phyloP scores from a whole-genome alignment of 768 basidiomycete genomes.

The Tulasnella sp. region DNA sequence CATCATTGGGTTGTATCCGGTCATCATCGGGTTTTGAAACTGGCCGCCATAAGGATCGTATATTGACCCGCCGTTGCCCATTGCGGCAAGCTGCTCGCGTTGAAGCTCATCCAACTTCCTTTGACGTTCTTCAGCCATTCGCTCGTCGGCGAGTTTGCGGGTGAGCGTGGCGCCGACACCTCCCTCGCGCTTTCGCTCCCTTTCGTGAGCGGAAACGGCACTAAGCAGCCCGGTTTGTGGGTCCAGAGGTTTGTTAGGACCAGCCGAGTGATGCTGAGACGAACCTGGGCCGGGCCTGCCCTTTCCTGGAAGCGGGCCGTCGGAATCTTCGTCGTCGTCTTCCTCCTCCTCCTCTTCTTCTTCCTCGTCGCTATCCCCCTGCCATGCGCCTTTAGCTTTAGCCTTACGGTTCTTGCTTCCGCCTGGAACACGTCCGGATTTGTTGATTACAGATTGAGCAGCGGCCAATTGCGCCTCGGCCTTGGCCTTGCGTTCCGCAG shows the following conservation, averaged over 20 bases:
- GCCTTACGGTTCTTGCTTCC: constrained; percentile 53
- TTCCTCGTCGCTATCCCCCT: constrained; percentile 79
- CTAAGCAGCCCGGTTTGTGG: constrained; percentile 95
- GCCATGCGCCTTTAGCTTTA: constrained; percentile 52
- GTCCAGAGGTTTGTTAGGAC: constrained; percentile 77
- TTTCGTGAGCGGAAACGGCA: constrained; percentile 93
- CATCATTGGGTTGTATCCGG: constrained; percentile 33
- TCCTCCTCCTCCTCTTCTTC: constrained; percentile 76
- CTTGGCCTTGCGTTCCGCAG: constrained; percentile 82
- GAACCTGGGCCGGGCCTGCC: constrained; percentile 8
- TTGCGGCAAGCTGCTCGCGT: constrained; percentile 80
- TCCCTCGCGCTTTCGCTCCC: constrained; percentile 91
- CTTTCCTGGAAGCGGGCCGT: constrained; percentile 29
- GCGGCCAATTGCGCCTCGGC: constrained; percentile 82
- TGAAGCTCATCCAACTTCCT: constrained; percentile 91
- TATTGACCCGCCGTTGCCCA: constrained; percentile 63
- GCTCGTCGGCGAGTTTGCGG: constrained; percentile 91
- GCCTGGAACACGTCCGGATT: constrained; percentile 61
- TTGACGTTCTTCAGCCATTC: constrained; percentile 89
- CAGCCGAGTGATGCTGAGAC: constrained; percentile 28
- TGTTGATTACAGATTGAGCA: constrained; percentile 72
- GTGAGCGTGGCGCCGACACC: constrained; percentile 94
- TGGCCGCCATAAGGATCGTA: constrained; percentile 47
- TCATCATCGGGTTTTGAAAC: constrained; percentile 32
- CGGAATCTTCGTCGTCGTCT: constrained; percentile 39